Conservation (phyloP, 805 yeast species). For the Torulaspora quercuum region DNA sequence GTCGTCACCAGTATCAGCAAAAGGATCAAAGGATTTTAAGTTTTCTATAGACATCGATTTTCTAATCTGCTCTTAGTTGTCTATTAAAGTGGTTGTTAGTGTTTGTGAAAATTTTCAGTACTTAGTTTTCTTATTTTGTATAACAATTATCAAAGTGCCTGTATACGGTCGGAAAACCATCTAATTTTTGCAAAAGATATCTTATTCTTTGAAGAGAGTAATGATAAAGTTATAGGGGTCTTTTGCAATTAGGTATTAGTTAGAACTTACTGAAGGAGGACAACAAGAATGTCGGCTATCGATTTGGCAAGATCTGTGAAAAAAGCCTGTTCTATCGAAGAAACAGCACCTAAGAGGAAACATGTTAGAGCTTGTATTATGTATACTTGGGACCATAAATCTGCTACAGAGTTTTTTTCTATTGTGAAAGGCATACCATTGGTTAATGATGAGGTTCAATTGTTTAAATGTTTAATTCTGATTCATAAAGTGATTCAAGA, state of each 20-base stretch:
- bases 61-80: slow-evolving; percentile 1
- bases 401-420: slow-evolving; percentile 81
- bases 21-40: slow-evolving; percentile 87
- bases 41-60: slow-evolving; percentile 71
- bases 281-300: slow-evolving; percentile 27
- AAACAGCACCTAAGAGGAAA: slow-evolving; percentile 90
- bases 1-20: slow-evolving; percentile 99
- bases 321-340: slow-evolving; percentile 84
- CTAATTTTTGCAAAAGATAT: no score
- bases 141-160: no score
- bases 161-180: no score
- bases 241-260: no score
- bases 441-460: slow-evolving; percentile 71
- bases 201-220: no score
- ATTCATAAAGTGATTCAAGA: slow-evolving; percentile 94
- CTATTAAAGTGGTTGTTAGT: not conserved
- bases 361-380: slow-evolving; percentile 95
- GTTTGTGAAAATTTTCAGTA: slow-evolving; percentile 7
- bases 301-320: slow-evolving; percentile 45
- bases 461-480: slow-evolving; percentile 80
- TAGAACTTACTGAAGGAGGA: no score
- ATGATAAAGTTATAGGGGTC: not conserved
- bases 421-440: slow-evolving; percentile 74
- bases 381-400: slow-evolving; percentile 92
- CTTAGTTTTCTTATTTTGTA: slow-evolving; percentile 7